Conservation (phyloP, 208 protist genomes). For the Crithidia fasciculata region DNA sequence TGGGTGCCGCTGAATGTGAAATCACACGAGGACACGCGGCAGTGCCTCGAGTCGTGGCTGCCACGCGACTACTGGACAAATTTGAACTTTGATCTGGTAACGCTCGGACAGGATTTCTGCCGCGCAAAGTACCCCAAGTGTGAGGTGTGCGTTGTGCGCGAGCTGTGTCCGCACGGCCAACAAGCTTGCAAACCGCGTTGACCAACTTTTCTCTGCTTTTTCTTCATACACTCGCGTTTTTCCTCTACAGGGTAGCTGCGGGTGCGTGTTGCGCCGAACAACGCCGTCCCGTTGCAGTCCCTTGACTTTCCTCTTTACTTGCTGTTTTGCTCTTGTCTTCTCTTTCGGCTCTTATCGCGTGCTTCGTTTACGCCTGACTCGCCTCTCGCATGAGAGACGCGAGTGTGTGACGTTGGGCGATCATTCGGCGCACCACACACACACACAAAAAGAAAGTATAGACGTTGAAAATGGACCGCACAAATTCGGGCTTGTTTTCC, state of each 20-base stretch:
- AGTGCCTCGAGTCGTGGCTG: slow-evolving; percentile 91
- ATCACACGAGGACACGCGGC: slow-evolving; percentile 90
- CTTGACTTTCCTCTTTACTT: neutral
- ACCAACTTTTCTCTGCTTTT: neutral
- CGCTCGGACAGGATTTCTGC: slow-evolving; percentile 94
- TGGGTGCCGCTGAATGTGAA: slow-evolving; percentile 82
- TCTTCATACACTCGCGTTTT: neutral
- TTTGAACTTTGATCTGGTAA: slow-evolving; percentile 91
- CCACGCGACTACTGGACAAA: slow-evolving; percentile 80
- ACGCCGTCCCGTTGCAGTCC: neutral
- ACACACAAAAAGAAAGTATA: neutral
- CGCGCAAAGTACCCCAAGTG: slow-evolving; percentile 64
- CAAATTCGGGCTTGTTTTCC: too few relatives aligned
- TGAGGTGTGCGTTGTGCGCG: slow-evolving; percentile 43
- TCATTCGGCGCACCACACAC: neutral
- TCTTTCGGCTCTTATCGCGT: too few relatives aligned
- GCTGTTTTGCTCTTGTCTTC: neutral
- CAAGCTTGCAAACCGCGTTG: neutral
- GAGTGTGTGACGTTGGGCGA: too few relatives aligned
- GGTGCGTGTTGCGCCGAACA: too few relatives aligned
- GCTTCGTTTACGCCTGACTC: too few relatives aligned
- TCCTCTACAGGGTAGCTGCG: neutral
- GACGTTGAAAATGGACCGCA: too few relatives aligned
- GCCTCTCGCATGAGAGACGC: too few relatives aligned
- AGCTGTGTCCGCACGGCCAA: slow-evolving; percentile 61